Base-by-base conservation (phyloP, 1,284 basidiomycete genomes). In the Ustilago hordei region DNA sequence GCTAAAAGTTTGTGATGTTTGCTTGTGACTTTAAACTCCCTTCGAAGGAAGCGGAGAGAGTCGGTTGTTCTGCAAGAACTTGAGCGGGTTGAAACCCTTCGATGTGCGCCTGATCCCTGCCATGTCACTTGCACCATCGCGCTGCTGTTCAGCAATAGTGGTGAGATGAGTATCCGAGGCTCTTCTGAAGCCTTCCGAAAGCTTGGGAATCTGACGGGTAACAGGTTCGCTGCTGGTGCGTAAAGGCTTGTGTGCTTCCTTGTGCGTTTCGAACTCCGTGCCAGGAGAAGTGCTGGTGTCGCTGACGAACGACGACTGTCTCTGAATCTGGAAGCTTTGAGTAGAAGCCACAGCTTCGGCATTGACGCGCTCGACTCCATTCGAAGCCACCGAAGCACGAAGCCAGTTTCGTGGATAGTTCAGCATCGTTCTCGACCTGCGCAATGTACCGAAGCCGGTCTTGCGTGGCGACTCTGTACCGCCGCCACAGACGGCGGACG, bases 391-490 rank as follows among this genome's bases (percentile, higher is more conserved):
- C 13, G 75, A 70, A 15, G 67, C 68, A 17, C 68, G 60, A 45
- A 78, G 66, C 75, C 75, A 78, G 59, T 61, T 69, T 35, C 54
- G 54, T 17, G 71, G 60, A 32, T 74, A 68, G 57, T 66, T 59
- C 41, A 78, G 68, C 75, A 78, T 78, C 32, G 75, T 78, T 68
- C 53, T 70, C n/a, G 75, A 75, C 39, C 75, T 63, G 9, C 75
- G 67, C 58, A 78, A 47, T 8, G 64, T 75, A 17, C 58, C 53
- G 31, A 41, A 60, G 13, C 63, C 66, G 23, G 54, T 12, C 55
- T 65, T 74, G 28, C 63, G 66, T 13, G 65, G 50, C 28, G 58
- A 52, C 47, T 47, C 60, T 8, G 59, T 19, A 3, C 12, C 54
- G 19, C 60, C 61, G 15, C 31, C 43, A 17, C 1, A 6, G 8